A percentile compares a stretch with the other conserved stretches of the same genome.
These are phyloP conservation scores for Ascochyta pisi DNA, from an alignment of 2,329 filamentous ascomycete species.

Conservation along the genomic window DNA sequence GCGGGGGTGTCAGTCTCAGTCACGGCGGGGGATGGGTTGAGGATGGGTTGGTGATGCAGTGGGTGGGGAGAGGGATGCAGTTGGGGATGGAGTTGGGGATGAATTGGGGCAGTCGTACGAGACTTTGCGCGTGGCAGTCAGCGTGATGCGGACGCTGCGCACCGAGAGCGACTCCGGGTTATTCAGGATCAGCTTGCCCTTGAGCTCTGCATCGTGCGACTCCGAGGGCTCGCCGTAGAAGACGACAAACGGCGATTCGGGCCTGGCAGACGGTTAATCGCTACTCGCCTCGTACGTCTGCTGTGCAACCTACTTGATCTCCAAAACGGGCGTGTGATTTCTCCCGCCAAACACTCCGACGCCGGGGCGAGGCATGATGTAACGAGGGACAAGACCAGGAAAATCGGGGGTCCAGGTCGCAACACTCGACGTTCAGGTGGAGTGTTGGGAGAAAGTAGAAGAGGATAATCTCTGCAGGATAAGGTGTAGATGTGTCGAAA, in stretches of 20 bases:
- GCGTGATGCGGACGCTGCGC: conserved; percentile 54
- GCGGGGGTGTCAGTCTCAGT: conserved; percentile 20
- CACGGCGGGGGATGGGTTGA: too few species aligned
- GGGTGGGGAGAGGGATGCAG: too few species aligned
- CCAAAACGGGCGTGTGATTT: conserved; percentile 44
- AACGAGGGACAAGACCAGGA: conserved; percentile 17
- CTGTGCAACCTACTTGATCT: conserved; percentile 51
- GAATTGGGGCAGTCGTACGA: conserved; percentile 41
- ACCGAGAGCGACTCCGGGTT: conserved; percentile 57
- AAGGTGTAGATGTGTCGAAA: too few species aligned
- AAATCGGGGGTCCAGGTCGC: too few species aligned
- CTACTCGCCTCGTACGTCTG: conserved; percentile 4
- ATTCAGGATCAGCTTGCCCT: conserved; percentile 55
- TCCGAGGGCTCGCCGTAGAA: conserved; percentile 58
- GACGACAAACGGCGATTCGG: conserved; percentile 57
- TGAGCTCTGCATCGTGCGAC: conserved; percentile 53
- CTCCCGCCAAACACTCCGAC: conserved; percentile 45
- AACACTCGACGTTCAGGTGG: too few species aligned
- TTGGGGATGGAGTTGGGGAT: too few species aligned
- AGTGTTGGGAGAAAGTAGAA: too few species aligned
- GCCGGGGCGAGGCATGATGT: conserved; percentile 41
- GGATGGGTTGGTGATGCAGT: too few species aligned
- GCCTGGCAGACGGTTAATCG: conserved; percentile 35
- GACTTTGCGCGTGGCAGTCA: conserved; percentile 58
- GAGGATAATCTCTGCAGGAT: too few species aligned